These are phyloP conservation scores for Nicotiana obtusifolia DNA, from an alignment of 257 asterid genomes.

Conservation along the genomic window DNA sequence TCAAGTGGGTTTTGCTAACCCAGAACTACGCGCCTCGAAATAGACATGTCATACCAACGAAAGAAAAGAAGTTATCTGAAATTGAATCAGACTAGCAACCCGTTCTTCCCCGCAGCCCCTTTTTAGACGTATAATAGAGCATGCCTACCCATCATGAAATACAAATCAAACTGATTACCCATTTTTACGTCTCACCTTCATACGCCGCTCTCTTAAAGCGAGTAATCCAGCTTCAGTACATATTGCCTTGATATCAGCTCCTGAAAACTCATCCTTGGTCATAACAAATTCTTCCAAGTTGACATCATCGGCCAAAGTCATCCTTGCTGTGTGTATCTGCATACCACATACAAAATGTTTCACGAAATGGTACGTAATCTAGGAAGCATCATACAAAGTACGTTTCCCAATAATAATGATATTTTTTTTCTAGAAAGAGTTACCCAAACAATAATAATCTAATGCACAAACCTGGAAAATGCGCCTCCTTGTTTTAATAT, in stretches of 20 bases:
- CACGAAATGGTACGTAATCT: background rate
- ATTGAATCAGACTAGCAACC: background rate
- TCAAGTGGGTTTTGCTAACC: background rate
- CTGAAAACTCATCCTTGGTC: constrained; percentile 95
- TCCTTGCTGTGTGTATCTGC: constrained; percentile 87
- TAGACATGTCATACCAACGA: background rate
- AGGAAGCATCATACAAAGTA: background rate
- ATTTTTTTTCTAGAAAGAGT: too few relatives aligned
- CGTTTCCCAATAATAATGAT: background rate
- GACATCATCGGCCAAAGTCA: constrained; percentile 91
- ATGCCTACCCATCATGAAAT: background rate
- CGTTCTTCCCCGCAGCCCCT: too few relatives aligned
- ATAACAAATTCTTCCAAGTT: constrained; percentile 90
- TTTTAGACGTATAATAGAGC: too few relatives aligned
- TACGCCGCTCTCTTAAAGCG: constrained; percentile 89
- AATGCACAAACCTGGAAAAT: constrained; percentile 63
- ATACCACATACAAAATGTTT: constrained; percentile 12
- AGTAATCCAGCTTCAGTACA: constrained; percentile 96
- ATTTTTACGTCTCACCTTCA: constrained; percentile 53
- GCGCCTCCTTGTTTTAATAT: constrained; percentile 81
- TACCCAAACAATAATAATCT: background rate
- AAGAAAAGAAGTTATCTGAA: background rate
- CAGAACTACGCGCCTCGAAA: background rate
- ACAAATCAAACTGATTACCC: background rate
- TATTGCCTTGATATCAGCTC: constrained; percentile 95